A percentile compares a stretch with the other conserved stretches of the same genome.
These are phyloP conservation scores for Metarhizium guizhouense DNA, from an alignment of 2,329 filamentous ascomycete genomes.

Conservation along the genomic window DNA sequence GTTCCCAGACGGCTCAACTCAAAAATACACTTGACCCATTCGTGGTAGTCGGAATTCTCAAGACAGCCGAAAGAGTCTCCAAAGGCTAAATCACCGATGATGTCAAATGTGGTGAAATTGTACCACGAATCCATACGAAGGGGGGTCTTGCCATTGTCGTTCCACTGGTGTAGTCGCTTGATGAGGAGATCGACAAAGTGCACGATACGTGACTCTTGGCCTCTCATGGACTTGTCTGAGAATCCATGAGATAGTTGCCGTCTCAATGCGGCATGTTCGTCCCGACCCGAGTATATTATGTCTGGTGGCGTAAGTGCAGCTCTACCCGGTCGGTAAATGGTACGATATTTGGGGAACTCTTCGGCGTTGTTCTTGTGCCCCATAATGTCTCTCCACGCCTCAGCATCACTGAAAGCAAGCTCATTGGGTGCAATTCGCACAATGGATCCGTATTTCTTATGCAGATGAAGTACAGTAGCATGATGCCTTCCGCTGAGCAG, in stretches of 20 bases:
- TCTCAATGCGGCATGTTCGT: slow-evolving; percentile 9
- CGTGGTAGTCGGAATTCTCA: slow-evolving; percentile 13
- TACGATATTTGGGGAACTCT: slow-evolving; percentile 5
- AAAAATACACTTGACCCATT: slow-evolving; percentile 13
- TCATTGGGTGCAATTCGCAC: slow-evolving; percentile 38
- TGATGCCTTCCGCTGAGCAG: slow-evolving; percentile 14
- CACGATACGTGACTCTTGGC: slow-evolving; percentile 20
- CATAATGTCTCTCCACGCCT: slow-evolving; percentile 32
- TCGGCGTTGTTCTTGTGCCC: slow-evolving; percentile 1
- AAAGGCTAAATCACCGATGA: slow-evolving; percentile 19
- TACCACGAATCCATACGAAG: slow-evolving; percentile 15
- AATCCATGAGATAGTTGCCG: slow-evolving; percentile 14
- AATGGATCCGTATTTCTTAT: slow-evolving; percentile 31
- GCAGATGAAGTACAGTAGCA: slow-evolving; percentile 14
- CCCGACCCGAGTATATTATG: slow-evolving; percentile 6
- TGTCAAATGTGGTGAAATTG: slow-evolving; percentile 19
- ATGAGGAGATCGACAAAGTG: slow-evolving; percentile 31
- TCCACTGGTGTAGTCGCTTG: slow-evolving; percentile 23
- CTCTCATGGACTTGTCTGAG: slow-evolving; percentile 13
- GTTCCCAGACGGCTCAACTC: background rate
- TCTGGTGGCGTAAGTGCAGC: background rate
- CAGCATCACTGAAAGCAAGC: slow-evolving; percentile 30
- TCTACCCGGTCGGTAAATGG: background rate
- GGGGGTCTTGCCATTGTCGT: slow-evolving; percentile 2
- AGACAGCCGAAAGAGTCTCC: slow-evolving; percentile 18